Evolutionary conservation across 306 rosid genomes (phyloP).

Genomic region (Hylodesmum podocarpum): DNA sequence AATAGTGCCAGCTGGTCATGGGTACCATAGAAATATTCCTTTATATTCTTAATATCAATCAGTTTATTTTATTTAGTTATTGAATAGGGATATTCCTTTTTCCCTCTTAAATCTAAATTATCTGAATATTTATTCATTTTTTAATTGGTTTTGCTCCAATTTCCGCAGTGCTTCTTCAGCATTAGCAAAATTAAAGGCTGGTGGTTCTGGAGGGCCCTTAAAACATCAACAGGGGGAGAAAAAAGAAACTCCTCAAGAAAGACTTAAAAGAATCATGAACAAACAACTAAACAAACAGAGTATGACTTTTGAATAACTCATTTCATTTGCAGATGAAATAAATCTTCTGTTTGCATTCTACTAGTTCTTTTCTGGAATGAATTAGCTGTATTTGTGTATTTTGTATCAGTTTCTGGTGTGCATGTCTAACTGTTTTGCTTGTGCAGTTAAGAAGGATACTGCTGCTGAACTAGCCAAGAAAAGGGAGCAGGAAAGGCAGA

Average conservation of each 20-base stretch:
- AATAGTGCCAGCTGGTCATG: not conserved
- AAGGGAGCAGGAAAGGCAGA: constrained; percentile 88
- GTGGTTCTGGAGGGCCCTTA: constrained; percentile 70
- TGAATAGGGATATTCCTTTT: not conserved
- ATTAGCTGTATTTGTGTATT: not conserved
- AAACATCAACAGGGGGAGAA: constrained; percentile 82
- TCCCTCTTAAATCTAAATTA: not conserved
- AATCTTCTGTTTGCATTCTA: constrained; percentile 11
- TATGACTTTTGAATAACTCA: constrained; percentile 39
- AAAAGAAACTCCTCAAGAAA: constrained; percentile 99
- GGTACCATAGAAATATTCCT: not conserved
- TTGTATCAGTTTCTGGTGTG: not conserved
- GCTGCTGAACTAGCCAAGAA: constrained; percentile 93
- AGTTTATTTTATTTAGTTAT: not conserved
- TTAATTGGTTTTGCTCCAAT: constrained; percentile 13
- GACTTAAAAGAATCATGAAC: constrained; percentile 98
- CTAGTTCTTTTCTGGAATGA: not conserved
- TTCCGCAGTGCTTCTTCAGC: constrained; percentile 78
- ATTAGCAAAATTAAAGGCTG: constrained; percentile 73
- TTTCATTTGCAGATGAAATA: constrained; percentile 24
- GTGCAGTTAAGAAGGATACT: constrained; percentile 91
- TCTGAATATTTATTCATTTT: constrained; percentile 5
- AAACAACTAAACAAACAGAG: constrained; percentile 92
- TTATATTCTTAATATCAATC: not conserved
- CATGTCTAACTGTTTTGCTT: constrained; percentile 15